Evolutionary conservation across 2,329 filamentous ascomycete genomes (phyloP).

Genomic region (Fusarium lateritium): DNA sequence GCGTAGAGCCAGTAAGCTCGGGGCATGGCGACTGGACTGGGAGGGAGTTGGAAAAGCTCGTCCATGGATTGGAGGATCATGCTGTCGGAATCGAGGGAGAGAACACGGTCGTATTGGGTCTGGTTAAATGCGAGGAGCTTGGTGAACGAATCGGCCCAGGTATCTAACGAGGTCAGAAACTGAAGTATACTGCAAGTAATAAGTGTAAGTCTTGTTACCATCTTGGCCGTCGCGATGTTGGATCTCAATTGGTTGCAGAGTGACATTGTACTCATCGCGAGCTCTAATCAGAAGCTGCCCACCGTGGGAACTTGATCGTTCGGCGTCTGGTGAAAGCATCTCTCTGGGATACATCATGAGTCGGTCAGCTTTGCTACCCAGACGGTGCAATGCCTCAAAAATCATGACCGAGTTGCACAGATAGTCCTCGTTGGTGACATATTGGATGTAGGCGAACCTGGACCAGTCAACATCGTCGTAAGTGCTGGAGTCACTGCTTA

Average conservation of each 20-base stretch:
- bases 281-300: constrained; percentile 57
- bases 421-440: constrained; percentile 63
- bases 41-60: constrained; percentile 78
- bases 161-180: constrained; percentile 51
- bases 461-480: constrained; percentile 31
- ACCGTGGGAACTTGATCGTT: neutral
- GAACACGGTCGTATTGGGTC: constrained; percentile 67
- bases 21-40: constrained; percentile 75
- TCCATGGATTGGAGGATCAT: constrained; percentile 76
- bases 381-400: constrained; percentile 60
- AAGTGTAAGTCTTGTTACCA: constrained; percentile 47
- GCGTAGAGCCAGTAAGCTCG: constrained; percentile 79
- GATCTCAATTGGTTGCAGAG: constrained; percentile 59
- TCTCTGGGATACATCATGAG: constrained; percentile 62
- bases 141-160: constrained; percentile 76
- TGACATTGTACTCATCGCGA: constrained; percentile 61
- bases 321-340: constrained; percentile 52
- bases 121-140: constrained; percentile 80
- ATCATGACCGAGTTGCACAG: constrained; percentile 67
- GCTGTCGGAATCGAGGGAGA: constrained; percentile 75
- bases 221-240: constrained; percentile 56
- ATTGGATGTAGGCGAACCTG: constrained; percentile 64
- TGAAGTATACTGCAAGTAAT: fast-evolving
- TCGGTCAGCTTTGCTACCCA: constrained; percentile 61
- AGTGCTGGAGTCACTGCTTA: neutral